Evolutionary conservation across 768 basidiomycete species (phyloP).

Genomic region (Leccinum olivaceopallidum): DNA sequence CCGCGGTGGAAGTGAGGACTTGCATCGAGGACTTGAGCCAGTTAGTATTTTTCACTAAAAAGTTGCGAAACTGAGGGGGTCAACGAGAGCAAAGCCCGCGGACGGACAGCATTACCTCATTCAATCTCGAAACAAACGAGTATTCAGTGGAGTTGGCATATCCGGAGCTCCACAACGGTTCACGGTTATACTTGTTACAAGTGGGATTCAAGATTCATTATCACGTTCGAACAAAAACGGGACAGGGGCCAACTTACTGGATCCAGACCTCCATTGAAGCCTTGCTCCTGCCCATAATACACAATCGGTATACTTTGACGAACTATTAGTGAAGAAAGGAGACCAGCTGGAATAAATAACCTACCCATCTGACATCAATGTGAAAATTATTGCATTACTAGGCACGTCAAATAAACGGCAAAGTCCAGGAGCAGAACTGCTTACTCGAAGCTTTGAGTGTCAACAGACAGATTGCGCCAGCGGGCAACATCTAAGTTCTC

Average conservation of each 20-base stretch:
- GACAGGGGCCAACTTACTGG: constrained; percentile 47
- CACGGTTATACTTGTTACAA: constrained; percentile 61
- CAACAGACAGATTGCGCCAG: constrained; percentile 71
- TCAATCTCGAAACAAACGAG: constrained; percentile 44
- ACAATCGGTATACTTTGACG: constrained; percentile 64
- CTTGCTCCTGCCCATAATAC: constrained; percentile 82
- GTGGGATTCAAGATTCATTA: constrained; percentile 5
- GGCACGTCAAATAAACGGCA: constrained; percentile 14
- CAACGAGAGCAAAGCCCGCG: background rate
- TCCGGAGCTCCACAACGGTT: constrained; percentile 68
- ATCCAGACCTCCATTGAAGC: constrained; percentile 61
- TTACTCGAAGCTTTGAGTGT: constrained; percentile 69
- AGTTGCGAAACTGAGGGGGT: constrained; percentile 1
- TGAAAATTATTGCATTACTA: constrained; percentile 74
- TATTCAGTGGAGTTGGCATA: constrained; percentile 62
- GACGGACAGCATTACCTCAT: background rate
- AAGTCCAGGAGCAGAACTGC: constrained; percentile 18
- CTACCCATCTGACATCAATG: constrained; percentile 72
- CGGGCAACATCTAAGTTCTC: constrained; percentile 80
- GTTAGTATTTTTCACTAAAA: constrained; percentile 45
- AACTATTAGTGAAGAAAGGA: background rate
- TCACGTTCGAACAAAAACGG: background rate
- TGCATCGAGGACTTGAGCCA: constrained; percentile 56
- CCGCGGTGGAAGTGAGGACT: constrained; percentile 47
- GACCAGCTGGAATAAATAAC: background rate